A percentile compares a stretch with the other conserved stretches of the same genome.
Conservation (phyloP, 306 rosid genomes). For the Oxytropis ochrocephala region DNA sequence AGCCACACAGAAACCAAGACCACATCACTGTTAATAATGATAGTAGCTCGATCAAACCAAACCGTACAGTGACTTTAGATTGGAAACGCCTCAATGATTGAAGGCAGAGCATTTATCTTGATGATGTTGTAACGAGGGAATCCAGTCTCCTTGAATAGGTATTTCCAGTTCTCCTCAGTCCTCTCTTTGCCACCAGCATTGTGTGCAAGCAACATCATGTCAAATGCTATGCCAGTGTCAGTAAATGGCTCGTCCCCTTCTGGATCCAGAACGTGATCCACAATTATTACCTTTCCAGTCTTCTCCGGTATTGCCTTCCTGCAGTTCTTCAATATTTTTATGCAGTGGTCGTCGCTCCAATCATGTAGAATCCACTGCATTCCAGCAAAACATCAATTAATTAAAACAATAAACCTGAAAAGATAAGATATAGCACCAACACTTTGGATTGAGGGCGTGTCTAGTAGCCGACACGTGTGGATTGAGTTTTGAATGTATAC, state of each 20-base stretch:
- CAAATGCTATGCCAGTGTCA: slow-evolving; percentile 33
- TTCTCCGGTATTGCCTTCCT: slow-evolving; percentile 45
- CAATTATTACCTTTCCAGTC: slow-evolving; percentile 43
- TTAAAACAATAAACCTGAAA: not conserved
- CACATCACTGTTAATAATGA: not conserved
- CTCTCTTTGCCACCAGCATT: slow-evolving; percentile 44
- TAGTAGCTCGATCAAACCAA: not conserved
- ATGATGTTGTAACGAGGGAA: slow-evolving; percentile 44
- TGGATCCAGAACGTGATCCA: slow-evolving; percentile 33
- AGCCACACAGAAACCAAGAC: not conserved
- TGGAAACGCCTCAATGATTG: slow-evolving; percentile 43
- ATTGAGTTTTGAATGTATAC: not conserved
- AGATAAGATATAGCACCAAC: not conserved
- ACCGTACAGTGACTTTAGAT: not conserved
- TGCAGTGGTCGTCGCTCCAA: slow-evolving; percentile 63
- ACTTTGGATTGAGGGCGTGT: no score
- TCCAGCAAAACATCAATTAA: not conserved
- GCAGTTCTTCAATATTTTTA: slow-evolving; percentile 43
- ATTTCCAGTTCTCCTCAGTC: slow-evolving; percentile 50
- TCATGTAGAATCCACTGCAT: slow-evolving; percentile 62
- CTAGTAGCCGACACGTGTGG: no score
- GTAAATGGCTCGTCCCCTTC: slow-evolving; percentile 39
- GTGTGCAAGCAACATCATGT: slow-evolving; percentile 46
- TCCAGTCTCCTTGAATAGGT: slow-evolving; percentile 38
- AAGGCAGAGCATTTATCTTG: slow-evolving; percentile 37